Percentiles rank a stretch among this genome's conserved stretches.
Conservation (phyloP, 2,329 filamentous ascomycete genomes). For the Colletotrichum sp. region DNA sequence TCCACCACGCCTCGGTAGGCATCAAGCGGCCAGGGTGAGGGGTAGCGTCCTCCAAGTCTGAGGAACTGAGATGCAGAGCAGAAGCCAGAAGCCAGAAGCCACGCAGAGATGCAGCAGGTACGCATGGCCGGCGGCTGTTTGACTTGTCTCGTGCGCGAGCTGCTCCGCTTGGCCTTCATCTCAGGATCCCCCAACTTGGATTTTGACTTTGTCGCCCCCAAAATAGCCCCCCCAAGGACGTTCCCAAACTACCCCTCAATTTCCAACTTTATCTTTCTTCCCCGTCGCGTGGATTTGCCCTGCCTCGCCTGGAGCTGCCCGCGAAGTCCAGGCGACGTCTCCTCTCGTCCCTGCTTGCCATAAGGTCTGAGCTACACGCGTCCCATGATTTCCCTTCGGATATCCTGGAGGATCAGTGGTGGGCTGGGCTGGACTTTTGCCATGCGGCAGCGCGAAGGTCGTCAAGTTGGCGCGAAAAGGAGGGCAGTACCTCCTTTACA, state of each 20-base stretch:
- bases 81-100: not conserved
- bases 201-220: not conserved
- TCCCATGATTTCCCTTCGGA: not conserved
- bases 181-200: conserved; percentile 1
- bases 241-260: conserved; percentile 8
- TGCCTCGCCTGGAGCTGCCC: not conserved
- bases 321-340: not conserved
- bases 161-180: not conserved
- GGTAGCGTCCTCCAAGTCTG: not conserved
- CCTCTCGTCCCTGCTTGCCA: not conserved
- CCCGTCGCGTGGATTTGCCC: not conserved
- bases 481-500: not conserved
- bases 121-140: not conserved
- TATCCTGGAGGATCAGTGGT: not conserved
- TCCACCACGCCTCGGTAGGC: not conserved
- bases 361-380: not conserved
- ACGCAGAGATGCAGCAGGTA: not conserved
- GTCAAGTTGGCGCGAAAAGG: not conserved
- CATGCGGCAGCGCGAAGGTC: not conserved
- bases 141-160: not conserved
- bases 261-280: not conserved
- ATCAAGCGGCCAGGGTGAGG: not conserved
- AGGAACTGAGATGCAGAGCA: not conserved
- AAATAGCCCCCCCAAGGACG: not conserved
- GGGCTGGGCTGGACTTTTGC: not conserved